A percentile compares a stretch with the other conserved stretches of the same genome.
Conservation (phyloP, 352 stramenopile genomes). For the Pythium biforme region DNA sequence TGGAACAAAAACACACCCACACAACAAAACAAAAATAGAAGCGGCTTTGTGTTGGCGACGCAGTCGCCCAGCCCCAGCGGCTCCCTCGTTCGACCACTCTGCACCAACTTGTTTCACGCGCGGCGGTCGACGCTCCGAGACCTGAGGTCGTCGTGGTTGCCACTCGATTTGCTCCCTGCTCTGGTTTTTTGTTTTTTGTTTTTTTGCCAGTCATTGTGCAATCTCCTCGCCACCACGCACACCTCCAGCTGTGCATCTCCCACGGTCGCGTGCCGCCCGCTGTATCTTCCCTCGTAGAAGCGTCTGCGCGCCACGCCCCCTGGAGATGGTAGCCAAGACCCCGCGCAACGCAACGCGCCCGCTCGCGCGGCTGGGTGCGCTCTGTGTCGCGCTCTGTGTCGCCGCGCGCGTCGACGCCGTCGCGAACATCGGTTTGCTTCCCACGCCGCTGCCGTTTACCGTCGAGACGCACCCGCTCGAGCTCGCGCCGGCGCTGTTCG, state of each 20-base stretch:
- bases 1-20: conserved; percentile 1
- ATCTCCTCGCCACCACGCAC: not conserved
- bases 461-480: conserved; percentile 49
- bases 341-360: conserved; percentile 7
- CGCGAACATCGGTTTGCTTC: conserved; percentile 21
- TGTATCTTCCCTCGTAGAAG: conserved; percentile 1
- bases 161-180: conserved; percentile 1
- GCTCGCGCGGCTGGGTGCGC: conserved; percentile 15
- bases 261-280: not conserved
- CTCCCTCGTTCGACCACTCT: not conserved
- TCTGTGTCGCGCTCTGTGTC: conserved; percentile 13
- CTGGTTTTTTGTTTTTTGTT: not conserved
- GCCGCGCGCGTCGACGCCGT: conserved; percentile 7
- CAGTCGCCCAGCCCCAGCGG: too few species aligned
- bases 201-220: conserved; percentile 6
- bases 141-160: conserved; percentile 11
- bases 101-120: not conserved
- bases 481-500: conserved; percentile 52
- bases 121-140: not conserved
- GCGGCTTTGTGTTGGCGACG: too few species aligned
- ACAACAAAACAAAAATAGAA: conserved; percentile 10
- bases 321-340: conserved; percentile 4
- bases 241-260: not conserved
- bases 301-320: not conserved
- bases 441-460: conserved; percentile 45